A percentile compares a stretch with the other conserved stretches of the same genome.
These are phyloP conservation scores for Candida golubevii DNA, from an alignment of 805 yeast species.

Conservation along the genomic window DNA sequence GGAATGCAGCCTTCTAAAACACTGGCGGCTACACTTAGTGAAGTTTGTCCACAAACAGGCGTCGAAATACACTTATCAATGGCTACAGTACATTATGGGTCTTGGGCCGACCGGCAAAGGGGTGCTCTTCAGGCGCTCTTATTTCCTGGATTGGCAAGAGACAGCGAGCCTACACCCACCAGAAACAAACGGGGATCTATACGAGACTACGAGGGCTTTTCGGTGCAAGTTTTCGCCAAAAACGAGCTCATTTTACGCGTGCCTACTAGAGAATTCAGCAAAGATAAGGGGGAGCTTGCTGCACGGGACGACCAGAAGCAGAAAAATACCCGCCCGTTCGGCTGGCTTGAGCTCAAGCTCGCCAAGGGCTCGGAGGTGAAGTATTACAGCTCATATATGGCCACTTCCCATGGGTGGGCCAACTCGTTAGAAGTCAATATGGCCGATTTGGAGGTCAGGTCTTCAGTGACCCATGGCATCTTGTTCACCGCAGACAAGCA, in stretches of 20 bases:
- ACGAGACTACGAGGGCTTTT: conserved; percentile 56
- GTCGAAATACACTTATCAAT: conserved; percentile 53
- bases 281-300: conserved; percentile 44
- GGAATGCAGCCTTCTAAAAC: conserved; percentile 35
- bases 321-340: conserved; percentile 52
- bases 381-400: conserved; percentile 46
- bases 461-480: conserved; percentile 88
- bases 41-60: conserved; percentile 41
- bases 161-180: conserved; percentile 35
- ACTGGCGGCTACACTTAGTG: background rate
- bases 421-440: conserved; percentile 47
- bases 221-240: conserved; percentile 48
- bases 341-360: conserved; percentile 82
- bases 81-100: conserved; percentile 79
- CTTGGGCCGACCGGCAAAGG: conserved; percentile 92
- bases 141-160: conserved; percentile 63
- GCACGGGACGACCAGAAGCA: conserved; percentile 7
- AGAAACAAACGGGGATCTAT: conserved; percentile 39
- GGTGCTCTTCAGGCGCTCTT: conserved; percentile 58
- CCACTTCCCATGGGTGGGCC: conserved; percentile 54
- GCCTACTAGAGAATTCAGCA: conserved; percentile 82
- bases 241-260: conserved; percentile 69
- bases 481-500: conserved; percentile 61
- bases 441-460: conserved; percentile 55
- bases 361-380: conserved; percentile 48